phyloP scores from a whole-genome alignment of 257 asterid genomes.

The Eustoma russellianum region DNA sequence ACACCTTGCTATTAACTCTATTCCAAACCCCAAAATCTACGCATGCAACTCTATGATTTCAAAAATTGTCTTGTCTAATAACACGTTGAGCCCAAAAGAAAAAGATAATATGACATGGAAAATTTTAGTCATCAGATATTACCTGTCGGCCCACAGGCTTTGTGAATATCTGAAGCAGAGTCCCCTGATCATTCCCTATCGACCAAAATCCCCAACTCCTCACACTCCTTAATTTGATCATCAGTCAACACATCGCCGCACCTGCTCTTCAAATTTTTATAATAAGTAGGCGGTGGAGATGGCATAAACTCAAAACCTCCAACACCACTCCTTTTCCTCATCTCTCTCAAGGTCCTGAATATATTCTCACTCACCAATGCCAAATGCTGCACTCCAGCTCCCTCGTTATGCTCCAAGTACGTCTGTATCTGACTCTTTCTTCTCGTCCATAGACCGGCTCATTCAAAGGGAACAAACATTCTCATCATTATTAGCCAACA shows the following conservation, averaged over 20 bases:
- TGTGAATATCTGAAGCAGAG: constrained; percentile 93
- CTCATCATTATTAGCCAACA: constrained; percentile 71
- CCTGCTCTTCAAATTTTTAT: constrained; percentile 57
- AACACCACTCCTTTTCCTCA: constrained; percentile 76
- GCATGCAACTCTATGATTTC: neutral
- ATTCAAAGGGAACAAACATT: constrained; percentile 70
- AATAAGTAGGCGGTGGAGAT: constrained; percentile 75
- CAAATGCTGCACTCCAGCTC: constrained; percentile 90
- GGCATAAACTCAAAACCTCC: constrained; percentile 99
- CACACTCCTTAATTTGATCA: constrained; percentile 74
- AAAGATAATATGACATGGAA: neutral
- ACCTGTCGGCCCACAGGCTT: constrained; percentile 98
- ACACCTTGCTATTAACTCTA: too few species aligned
- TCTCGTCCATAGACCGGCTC: constrained; percentile 77
- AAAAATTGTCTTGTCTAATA: neutral
- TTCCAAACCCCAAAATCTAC: too few species aligned
- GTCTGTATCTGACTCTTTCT: constrained; percentile 98
- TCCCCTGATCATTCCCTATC: constrained; percentile 97
- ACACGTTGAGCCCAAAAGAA: neutral
- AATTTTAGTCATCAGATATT: constrained; percentile 2
- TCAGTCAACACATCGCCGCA: constrained; percentile 58
- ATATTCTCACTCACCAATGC: constrained; percentile 69
- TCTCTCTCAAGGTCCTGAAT: constrained; percentile 68
- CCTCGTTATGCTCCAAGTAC: constrained; percentile 92
- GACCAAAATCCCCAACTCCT: constrained; percentile 85